A percentile compares a stretch with the other conserved stretches of the same genome.
Evolutionary conservation across 2,329 filamentous ascomycete genomes (phyloP).

Genomic region (Trichoderma sp.): DNA sequence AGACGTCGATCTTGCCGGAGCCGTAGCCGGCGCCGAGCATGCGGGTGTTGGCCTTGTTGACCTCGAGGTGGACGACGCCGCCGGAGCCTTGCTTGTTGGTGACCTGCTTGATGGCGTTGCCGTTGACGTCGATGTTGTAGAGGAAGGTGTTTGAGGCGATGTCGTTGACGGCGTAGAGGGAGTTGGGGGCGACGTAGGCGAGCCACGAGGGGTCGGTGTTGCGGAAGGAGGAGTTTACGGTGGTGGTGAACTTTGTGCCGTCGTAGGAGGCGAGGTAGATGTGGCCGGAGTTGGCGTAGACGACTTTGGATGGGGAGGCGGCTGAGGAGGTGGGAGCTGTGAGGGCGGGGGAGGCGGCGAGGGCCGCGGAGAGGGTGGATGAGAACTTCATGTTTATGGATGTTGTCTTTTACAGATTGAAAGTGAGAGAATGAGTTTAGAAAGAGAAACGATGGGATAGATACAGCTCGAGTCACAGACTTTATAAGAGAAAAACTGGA

Average conservation of each 20-base stretch:
- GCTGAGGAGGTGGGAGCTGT: neutral
- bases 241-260: constrained; percentile 41
- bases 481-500: neutral
- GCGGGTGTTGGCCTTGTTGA: constrained; percentile 46
- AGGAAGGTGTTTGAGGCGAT: constrained; percentile 42
- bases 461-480: neutral
- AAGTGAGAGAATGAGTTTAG: neutral
- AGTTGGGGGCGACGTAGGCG: constrained; percentile 41
- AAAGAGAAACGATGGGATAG: neutral
- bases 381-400: neutral
- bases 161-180: constrained; percentile 52
- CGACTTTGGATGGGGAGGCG: constrained; percentile 27
- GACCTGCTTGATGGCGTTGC: constrained; percentile 29
- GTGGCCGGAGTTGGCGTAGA: constrained; percentile 44
- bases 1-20: constrained; percentile 46
- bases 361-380: constrained; percentile 6
- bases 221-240: constrained; percentile 35
- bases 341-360: neutral
- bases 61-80: constrained; percentile 51
- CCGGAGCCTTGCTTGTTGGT: constrained; percentile 38
- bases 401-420: neutral
- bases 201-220: constrained; percentile 49
- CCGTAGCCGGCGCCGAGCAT: constrained; percentile 49
- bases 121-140: constrained; percentile 40
- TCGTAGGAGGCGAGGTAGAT: constrained; percentile 47